Base-by-base conservation (phyloP, 73 alveolate species). In the Durusdinium trenchii region DNA sequence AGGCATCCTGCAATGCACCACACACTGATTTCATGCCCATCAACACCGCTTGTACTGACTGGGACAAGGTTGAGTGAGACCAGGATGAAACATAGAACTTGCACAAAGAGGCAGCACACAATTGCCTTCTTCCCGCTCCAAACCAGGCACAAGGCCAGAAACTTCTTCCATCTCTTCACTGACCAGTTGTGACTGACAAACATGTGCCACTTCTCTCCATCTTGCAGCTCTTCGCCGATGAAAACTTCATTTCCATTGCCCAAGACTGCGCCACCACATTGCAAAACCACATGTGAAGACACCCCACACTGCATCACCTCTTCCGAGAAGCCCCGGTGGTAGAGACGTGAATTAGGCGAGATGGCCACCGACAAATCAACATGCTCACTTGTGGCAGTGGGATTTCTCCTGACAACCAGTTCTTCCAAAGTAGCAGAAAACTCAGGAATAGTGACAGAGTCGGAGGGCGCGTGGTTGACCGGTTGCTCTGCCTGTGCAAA, bases 171-270 rank as follows among this genome's bases (percentile, higher is more conserved):
- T 32, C 90, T 79, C 26, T 79, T 79, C 48, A 79, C 90, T 1
- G 90, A 46, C 90, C 90, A 79, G 52, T 79, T 79, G 90, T 79
- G 90, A 47, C 90, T 79, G 90, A 79, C 48, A 48, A 79, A 79
- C 69, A 79, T 47, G 28, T 79, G 69, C 90, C 64, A 47, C 26
- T 47, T 79, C 35, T 47, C 60, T 47, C 69, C 90, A 45, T 79
- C 90, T 3, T 47, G 30, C 5, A 47, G 69, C n/a, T 79, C 69
- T 20, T 47, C 69, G 48, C 48, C 69, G 3, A 47, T 79, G 28
- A 9, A 67, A 35, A 30, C 48, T 46, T 79, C 90, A 30, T 79
- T 47, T 35, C 90, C 90, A 47, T 79, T 45, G 35, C 69, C 90
- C 62, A 79, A 45, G n/a, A 79, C 69, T 26, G 23, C 23, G 46